Evolutionary conservation across 1,284 basidiomycete species (phyloP), one percentile per base, ranked within the genome.

Genomic region (Cutaneotrichosporon sp.): DNA sequence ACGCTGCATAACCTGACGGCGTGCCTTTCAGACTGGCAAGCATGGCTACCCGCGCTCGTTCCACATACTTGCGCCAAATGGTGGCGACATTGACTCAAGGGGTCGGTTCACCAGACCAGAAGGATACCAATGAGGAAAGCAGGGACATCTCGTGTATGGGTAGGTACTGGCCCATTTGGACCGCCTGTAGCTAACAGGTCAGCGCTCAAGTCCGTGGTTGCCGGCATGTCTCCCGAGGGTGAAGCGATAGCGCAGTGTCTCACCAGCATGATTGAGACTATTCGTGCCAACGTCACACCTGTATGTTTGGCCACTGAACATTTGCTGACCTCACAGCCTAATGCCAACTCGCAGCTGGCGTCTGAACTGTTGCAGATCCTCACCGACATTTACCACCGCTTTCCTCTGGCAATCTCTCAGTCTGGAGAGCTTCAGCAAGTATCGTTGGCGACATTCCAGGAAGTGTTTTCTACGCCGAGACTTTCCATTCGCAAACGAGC

Each of bases 141-240:
- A 49, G 94, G 54, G 94, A 97, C 77, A 92, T 98, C 59, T 89
- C 92, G 13, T 86, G 87, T 37, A 81, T 97, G 47, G 93, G 92
- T 93, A 54, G 46, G 84, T 72, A 26, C 14, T 21, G 39, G 21
- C 4, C 12, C 18, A 15, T 12, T 21, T 21, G 10, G n/a, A 15
- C 17, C 26, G 26, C 26, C 5, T 10, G 4, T 21, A 39, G 41
- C 59, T 51, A 15, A 49, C 44, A 35, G 10, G 5, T 37, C 62
- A 91, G 90, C 91, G 3, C 80, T 98, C 61, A 97, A 97, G 77
- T 94, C 90, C 1, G 92, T 97, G 64, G 90, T 92, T 0, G 81
- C 86, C 15, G 90, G 96, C 72, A 80, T 97, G 51, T 41, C 48
- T 3, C 44, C 52, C 8, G 51, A 53, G 4, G 52, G 40, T 7